Base-by-base conservation (phyloP, 345 rosid species). In the Citrus hindsii region DNA sequence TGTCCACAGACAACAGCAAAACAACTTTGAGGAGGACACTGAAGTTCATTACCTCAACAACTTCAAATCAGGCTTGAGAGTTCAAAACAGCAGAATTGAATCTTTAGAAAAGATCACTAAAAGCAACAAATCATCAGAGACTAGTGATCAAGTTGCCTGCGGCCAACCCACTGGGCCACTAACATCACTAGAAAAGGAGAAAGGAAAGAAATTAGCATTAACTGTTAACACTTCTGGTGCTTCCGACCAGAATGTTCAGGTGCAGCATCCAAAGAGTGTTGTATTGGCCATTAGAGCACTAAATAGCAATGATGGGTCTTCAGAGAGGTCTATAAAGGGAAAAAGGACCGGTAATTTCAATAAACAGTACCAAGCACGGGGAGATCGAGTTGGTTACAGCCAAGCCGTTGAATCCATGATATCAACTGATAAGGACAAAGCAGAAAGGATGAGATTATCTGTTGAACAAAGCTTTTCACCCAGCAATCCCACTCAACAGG, bases 261-360 rank as follows among this genome's bases (percentile, higher is more conserved):
- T 51, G 63, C 77, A 78, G 80, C 80, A 79, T 48, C 86, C 67
- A 24, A 85, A 85, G 70, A 80, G 79, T 65, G 83, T 86, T 77
- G 87, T 89, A 7, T 68, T 87, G 76, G 87, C 82, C 79, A 78
- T 84, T 69, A 80, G 69, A 76, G 88, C 88, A 77, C 85, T 77
- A 72, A 82, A 71, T 51, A 18, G 77, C 77, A 81, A 76, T 10
- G 64, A 22, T 76, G 81, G 76, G 64, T 72, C 78, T 60, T 25
- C 64, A 33, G 59, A 33, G 74, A 83, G 61, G 65, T 35, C 81
- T 46, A 58, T 38, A 21, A 80, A 72, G 69, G 79, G 81, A 5
- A 88, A 83, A 75, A 84, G 46, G 75, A 59, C 53, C 4, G 55
- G 80, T 71, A 42, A 77, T 76, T 74, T 40, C 18, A 46, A 28